phyloP scores from a whole-genome alignment of 805 yeast genomes.

The Wickerhamiella shivajii region DNA sequence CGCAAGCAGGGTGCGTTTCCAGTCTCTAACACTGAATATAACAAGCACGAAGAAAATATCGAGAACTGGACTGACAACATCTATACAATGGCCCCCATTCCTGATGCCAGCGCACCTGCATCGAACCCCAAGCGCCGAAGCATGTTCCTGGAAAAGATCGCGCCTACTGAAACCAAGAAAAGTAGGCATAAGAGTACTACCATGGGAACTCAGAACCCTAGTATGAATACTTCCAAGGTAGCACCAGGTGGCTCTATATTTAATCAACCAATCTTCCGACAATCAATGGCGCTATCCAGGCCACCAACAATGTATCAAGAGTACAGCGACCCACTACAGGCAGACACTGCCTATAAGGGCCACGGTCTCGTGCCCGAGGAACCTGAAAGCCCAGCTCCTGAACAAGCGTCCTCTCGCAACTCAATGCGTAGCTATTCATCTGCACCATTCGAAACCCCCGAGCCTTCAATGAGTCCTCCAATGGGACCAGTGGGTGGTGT shows the following conservation, averaged over 20 bases:
- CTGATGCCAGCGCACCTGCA: slow-evolving; percentile 19
- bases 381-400: no score
- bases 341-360: slow-evolving; percentile 20
- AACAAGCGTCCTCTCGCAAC: no score
- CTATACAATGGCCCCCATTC: slow-evolving; percentile 22
- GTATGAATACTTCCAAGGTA: slow-evolving; percentile 20
- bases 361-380: no score
- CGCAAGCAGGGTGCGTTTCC: slow-evolving; percentile 66
- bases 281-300: slow-evolving; percentile 15
- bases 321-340: slow-evolving; percentile 12
- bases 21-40: slow-evolving; percentile 42
- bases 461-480: no score
- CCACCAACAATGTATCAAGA: slow-evolving; percentile 11
- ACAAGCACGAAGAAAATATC: slow-evolving; percentile 46
- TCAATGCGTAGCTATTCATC: no score
- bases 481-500: slow-evolving; percentile 20
- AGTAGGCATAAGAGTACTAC: slow-evolving; percentile 16
- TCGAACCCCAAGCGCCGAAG: slow-evolving; percentile 29
- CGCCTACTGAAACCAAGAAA: slow-evolving; percentile 8
- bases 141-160: slow-evolving; percentile 14
- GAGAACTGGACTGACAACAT: slow-evolving; percentile 79
- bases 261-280: slow-evolving; percentile 17
- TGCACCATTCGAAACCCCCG: no score
- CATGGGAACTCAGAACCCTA: slow-evolving; percentile 23
- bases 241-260: slow-evolving; percentile 23